A percentile compares a stretch with the other conserved stretches of the same genome.
Evolutionary conservation across 805 yeast species (phyloP).

Genomic region (Citeromyces nyonsensis): DNA sequence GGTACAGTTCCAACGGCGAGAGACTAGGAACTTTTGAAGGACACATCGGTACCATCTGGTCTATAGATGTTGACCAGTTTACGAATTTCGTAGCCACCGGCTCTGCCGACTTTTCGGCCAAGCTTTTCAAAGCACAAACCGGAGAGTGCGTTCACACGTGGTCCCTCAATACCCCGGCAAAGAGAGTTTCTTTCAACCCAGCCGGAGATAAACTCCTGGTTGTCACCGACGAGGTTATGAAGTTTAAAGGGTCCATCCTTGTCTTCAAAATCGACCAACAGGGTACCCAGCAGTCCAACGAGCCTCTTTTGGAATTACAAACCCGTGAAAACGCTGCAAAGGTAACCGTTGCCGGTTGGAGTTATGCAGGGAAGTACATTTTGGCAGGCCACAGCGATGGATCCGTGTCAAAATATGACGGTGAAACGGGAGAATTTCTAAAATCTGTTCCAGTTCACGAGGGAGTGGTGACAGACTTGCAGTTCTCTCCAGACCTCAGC

Average conservation of each 20-base stretch:
- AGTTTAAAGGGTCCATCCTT: conserved; percentile 61
- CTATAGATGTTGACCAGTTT: conserved; percentile 69
- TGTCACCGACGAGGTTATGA: conserved; percentile 88
- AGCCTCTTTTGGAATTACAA: conserved; percentile 40
- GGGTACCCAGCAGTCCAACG: conserved; percentile 25
- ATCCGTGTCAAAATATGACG: conserved; percentile 63
- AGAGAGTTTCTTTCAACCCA: conserved; percentile 77
- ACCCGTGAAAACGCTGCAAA: conserved; percentile 47
- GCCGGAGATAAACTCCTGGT: conserved; percentile 54
- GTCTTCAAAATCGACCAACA: conserved; percentile 44
- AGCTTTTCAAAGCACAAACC: conserved; percentile 69
- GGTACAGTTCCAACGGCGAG: conserved; percentile 95
- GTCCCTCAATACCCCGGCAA: conserved; percentile 72
- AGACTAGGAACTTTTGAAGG: conserved; percentile 84
- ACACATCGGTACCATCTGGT: conserved; percentile 91
- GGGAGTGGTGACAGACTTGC: conserved; percentile 72
- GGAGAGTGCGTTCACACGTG: conserved; percentile 68
- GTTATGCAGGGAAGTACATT: conserved; percentile 57
- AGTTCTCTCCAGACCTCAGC: conserved; percentile 73
- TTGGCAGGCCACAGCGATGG: conserved; percentile 88
- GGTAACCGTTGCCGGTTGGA: conserved; percentile 79
- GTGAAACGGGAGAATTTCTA: conserved; percentile 56
- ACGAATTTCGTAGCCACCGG: conserved; percentile 73
- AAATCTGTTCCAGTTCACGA: conserved; percentile 55
- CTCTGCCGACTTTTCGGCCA: conserved; percentile 76